These are phyloP conservation scores for Parathielavia appendiculata DNA, from an alignment of 495 filamentous ascomycete species.

Conservation along the genomic window DNA sequence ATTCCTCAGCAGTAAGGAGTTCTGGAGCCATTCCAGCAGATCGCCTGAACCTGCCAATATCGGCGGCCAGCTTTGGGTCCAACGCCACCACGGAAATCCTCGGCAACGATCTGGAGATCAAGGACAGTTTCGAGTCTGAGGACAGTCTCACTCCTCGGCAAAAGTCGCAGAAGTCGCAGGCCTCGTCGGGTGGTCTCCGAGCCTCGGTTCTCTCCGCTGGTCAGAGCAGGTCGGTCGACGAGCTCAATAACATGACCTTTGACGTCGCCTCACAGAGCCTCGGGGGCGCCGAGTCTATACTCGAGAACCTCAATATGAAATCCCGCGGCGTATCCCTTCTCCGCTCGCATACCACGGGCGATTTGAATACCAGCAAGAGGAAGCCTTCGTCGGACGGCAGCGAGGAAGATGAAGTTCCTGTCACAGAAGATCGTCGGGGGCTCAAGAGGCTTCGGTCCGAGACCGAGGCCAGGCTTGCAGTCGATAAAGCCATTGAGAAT, in stretches of 20 bases:
- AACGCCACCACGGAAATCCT: conserved; percentile 30
- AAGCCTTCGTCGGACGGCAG: conserved; percentile 37
- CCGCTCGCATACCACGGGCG: conserved; percentile 20
- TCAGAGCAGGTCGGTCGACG: conserved; percentile 30
- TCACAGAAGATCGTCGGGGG: conserved; percentile 28
- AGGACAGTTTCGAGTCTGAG: conserved; percentile 41
- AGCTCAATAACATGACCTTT: conserved; percentile 35
- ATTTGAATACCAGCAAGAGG: conserved; percentile 42
- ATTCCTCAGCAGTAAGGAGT: conserved; percentile 62
- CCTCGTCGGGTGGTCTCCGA: conserved; percentile 8
- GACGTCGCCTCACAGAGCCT: conserved; percentile 41
- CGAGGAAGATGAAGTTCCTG: conserved; percentile 31
- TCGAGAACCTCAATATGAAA: conserved; percentile 42
- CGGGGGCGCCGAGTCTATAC: conserved; percentile 40
- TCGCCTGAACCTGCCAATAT: conserved; percentile 44
- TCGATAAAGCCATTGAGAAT: conserved; percentile 16
- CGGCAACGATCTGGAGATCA: conserved; percentile 32
- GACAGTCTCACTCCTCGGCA: conserved; percentile 35
- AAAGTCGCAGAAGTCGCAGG: conserved; percentile 23
- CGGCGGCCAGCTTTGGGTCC: conserved; percentile 25
- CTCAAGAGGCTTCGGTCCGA: conserved; percentile 46
- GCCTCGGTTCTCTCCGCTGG: conserved; percentile 19
- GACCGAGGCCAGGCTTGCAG: conserved; percentile 15
- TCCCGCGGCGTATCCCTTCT: conserved; percentile 29
- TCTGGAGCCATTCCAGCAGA: conserved; percentile 40